Base-by-base conservation (phyloP, 192 early-diverging fungal species). In the Umbelopsis isabellina region DNA sequence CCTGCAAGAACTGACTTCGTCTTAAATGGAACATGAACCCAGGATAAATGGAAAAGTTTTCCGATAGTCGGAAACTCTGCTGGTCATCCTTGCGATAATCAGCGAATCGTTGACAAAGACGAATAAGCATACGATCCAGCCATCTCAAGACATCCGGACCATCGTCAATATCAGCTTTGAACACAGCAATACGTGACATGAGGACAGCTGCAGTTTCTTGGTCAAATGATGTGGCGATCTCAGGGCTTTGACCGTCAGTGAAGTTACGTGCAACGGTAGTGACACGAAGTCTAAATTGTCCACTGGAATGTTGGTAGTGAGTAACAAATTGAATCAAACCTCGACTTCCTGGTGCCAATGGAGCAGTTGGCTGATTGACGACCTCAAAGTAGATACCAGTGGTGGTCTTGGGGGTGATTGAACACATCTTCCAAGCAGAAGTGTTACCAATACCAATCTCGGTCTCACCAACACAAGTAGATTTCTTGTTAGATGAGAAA, bases 21-120 rank as follows among this genome's bases (percentile, higher is more conserved):
- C 98, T 88, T 71, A 99, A 81, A 67, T 99, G 95, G 89, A 98
- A 99, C 98, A 99, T 99, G 70, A 99, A 99, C 80, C 98, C 97
- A 53, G 98, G 98, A 80, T 99, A 99, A 72, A 98, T 96, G 0
- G 96, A 95, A 75, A 99, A 99, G 81, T 94, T 97, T 58, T 93
- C 90, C 0, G 88, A 80, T 61, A 99, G 85, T 10, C 92, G 88
- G 88, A 99, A 99, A 48, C 91, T 92, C 15, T 87, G 83, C 22
- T 95, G 94, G 65, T 99, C 98, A 55, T 98, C 98, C 73, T 98
- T 95, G 12, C 94, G 84, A 85, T 93, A 99, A 65, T 96, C 94
- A 18, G 93, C 98, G 80, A 98, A 98, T 72, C 93, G 91, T 79
- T 98, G 96, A 84, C 98, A 99, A 79, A 99, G 81, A 6, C 97